A percentile compares a stretch with the other conserved stretches of the same genome.
phyloP scores from a whole-genome alignment of 257 asterid species.

The Forsythia suspensa region DNA sequence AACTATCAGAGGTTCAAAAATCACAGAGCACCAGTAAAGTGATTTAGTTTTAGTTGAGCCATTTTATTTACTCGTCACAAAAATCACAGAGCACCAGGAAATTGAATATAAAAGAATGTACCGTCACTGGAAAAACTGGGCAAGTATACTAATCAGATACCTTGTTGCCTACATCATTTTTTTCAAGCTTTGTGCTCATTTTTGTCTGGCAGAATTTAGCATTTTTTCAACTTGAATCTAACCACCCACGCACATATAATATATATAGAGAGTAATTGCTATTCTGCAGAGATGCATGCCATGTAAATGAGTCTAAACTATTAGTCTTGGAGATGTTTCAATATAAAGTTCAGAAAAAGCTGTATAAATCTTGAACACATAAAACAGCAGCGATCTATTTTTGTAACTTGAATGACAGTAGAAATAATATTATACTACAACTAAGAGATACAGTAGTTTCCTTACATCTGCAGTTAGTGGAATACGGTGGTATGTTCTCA shows the following conservation, averaged over 20 bases:
- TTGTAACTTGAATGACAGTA: not conserved
- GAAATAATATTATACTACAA: conserved; percentile 12
- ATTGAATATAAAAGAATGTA: not conserved
- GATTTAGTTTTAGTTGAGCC: not conserved
- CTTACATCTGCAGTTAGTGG: conserved; percentile 95
- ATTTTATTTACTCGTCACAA: not conserved
- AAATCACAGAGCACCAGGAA: not conserved
- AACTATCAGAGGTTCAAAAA: not conserved
- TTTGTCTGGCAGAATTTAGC: not conserved
- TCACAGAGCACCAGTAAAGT: not conserved
- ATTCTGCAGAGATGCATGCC: not conserved
- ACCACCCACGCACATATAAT: not conserved
- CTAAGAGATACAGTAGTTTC: conserved; percentile 5
- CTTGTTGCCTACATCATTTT: not conserved
- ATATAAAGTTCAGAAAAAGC: not conserved
- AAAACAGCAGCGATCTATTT: not conserved
- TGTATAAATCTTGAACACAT: not conserved
- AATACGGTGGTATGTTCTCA: conserved; percentile 90
- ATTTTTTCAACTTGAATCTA: not conserved
- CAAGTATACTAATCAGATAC: not conserved
- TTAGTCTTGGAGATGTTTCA: conserved; percentile 1
- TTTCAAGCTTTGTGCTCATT: not conserved
- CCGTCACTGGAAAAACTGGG: not conserved
- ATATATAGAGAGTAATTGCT: not conserved
- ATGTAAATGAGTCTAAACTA: not conserved